Conservation (phyloP, 1,139 yeast genomes). For the Meyerozyma guilliermondii region DNA sequence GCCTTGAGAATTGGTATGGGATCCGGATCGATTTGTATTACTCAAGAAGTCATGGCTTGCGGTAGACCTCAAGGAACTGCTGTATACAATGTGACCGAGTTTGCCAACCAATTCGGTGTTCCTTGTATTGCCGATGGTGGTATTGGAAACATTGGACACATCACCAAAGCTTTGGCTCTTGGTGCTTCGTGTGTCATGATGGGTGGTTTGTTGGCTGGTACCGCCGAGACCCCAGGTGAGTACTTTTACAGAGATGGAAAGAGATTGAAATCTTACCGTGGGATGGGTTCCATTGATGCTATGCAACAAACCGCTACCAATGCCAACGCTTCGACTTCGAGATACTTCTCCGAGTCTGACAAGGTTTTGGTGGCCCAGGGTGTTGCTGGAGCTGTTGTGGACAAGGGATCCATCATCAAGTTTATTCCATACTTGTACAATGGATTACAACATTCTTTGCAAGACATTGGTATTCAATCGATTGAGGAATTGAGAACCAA, state of each 20-base stretch:
- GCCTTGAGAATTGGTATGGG: conserved; percentile 99
- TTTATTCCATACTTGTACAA: conserved; percentile 90
- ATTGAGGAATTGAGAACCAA: conserved; percentile 57
- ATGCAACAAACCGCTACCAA: conserved; percentile 88
- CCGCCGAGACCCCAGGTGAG: conserved; percentile 97
- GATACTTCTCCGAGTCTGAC: conserved; percentile 96
- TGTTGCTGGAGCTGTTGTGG: conserved; percentile 95
- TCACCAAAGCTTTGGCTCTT: conserved; percentile 90
- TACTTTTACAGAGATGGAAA: conserved; percentile 97
- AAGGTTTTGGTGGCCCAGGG: conserved; percentile 98
- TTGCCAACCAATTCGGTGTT: conserved; percentile 84
- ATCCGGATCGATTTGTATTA: conserved; percentile 96
- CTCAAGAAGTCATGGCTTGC: conserved; percentile 99
- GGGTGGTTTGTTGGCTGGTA: conserved; percentile 99
- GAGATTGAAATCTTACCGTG: conserved; percentile 95
- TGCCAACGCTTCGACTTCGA: conserved; percentile 96
- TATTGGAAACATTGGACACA: conserved; percentile 97
- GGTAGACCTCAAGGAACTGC: conserved; percentile 99
- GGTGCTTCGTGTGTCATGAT: conserved; percentile 99
- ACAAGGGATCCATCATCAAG: conserved; percentile 92
- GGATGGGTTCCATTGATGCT: conserved; percentile 99
- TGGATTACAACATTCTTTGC: conserved; percentile 98
- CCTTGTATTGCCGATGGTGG: conserved; percentile 99
- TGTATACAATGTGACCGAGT: conserved; percentile 80
- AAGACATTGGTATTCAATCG: conserved; percentile 88